These are phyloP conservation scores for Staphylotrichum longicolle DNA, from an alignment of 495 filamentous ascomycete genomes.

Conservation along the genomic window DNA sequence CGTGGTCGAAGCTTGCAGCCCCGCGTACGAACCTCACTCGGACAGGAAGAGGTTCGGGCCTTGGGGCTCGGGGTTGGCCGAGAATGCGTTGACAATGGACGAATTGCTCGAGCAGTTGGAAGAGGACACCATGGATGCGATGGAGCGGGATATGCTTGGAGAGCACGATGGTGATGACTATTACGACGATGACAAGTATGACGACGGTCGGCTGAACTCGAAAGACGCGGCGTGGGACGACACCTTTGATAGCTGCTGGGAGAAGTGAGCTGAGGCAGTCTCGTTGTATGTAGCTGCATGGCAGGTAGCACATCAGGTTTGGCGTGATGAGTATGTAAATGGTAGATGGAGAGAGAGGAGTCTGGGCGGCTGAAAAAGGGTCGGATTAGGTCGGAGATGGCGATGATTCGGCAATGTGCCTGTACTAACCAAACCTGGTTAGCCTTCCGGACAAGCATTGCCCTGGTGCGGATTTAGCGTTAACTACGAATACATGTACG, in stretches of 20 bases:
- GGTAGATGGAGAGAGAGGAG: too few relatives aligned
- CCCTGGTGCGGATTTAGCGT: too few relatives aligned
- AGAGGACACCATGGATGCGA: background rate
- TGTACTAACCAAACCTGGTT: too few relatives aligned
- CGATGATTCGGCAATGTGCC: too few relatives aligned
- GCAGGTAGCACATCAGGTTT: too few relatives aligned
- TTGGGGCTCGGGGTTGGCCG: background rate
- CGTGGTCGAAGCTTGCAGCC: background rate
- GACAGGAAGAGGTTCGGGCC: background rate
- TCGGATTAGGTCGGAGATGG: too few relatives aligned
- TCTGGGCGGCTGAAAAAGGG: too few relatives aligned
- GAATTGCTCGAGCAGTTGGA: background rate
- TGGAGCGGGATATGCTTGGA: background rate
- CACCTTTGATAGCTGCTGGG: background rate
- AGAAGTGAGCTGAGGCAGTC: background rate
- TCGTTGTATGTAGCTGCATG: too few relatives aligned
- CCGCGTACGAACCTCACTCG: background rate
- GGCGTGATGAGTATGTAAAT: too few relatives aligned
- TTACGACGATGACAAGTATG: background rate
- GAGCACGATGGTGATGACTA: background rate
- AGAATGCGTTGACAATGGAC: background rate
- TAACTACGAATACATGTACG: too few relatives aligned
- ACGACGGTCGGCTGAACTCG: background rate
- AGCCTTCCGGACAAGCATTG: too few relatives aligned
- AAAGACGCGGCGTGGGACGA: background rate